Evolutionary conservation across 352 stramenopile species (phyloP).

Genomic region (Globisporangium solare): DNA sequence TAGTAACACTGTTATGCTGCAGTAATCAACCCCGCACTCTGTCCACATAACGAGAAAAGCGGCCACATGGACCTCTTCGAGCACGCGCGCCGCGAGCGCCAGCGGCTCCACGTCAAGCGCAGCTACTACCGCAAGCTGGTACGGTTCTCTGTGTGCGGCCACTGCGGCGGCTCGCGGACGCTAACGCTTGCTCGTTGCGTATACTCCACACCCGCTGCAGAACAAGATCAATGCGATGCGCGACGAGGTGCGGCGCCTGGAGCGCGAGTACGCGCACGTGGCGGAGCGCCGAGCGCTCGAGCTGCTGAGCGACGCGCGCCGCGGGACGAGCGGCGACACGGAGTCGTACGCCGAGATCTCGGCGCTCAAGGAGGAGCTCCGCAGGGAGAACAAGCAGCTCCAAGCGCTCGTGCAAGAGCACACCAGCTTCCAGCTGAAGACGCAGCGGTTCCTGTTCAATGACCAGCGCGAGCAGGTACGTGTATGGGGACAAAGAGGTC

Average conservation of each 20-base stretch:
- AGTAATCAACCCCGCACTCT: no score
- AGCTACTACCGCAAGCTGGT: constrained; percentile 11
- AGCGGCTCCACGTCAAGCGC: constrained; percentile 8
- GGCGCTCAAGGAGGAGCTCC: constrained; percentile 2
- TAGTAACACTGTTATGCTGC: no score
- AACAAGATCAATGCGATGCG: constrained; percentile 7
- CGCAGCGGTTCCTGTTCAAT: not conserved
- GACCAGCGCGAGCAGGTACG: not conserved
- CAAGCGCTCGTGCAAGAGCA: not conserved
- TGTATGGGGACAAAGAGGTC: not conserved
- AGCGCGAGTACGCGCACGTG: constrained; percentile 6
- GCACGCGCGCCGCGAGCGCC: not conserved
- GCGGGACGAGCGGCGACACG: not conserved
- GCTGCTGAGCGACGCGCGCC: not conserved
- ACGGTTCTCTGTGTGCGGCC: no score
- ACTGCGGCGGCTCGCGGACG: no score
- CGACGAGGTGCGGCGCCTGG: constrained; percentile 4
- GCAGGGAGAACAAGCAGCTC: not conserved
- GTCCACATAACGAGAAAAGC: no score
- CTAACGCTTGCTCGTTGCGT: not conserved
- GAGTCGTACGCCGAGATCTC: constrained; percentile 2
- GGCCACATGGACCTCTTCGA: not conserved
- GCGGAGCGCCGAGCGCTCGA: not conserved
- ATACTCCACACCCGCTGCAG: no score
- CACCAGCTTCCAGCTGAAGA: not conserved